Base-by-base conservation (phyloP, 352 stramenopile genomes). In the Phytophthora pini region DNA sequence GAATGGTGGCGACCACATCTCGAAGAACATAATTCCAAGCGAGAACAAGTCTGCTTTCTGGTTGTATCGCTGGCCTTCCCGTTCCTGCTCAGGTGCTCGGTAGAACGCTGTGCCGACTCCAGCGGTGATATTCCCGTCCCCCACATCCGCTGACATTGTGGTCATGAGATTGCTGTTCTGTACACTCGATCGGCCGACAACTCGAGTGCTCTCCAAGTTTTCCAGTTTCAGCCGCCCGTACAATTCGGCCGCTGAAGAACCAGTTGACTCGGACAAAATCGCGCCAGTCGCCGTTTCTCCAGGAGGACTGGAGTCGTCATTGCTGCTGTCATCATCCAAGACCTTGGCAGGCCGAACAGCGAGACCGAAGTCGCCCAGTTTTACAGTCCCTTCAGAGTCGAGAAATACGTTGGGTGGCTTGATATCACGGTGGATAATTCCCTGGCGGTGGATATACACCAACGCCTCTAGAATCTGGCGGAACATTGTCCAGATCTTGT, bases 21-120 rank as follows among this genome's bases (percentile, higher is more conserved):
- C 97, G 59, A 98, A 99, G 52, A 98, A 90, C 26, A 98, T 64
- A 41, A 99, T 93, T 7, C 97, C 97, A 7, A 99, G 76, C 7
- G 90, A 98, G 64, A 97, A 99, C 72, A 99, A 97, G 62, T 99
- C 97, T 3, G 87, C 90, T 51, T 95, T 95, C 46, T 94, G 94
- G 72, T 93, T 98, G 82, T 88, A 97, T 4, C 79, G 79, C 68
- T 93, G 82, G 15, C 88, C 83, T 68, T 94, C 78, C 61, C 82
- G 84, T 72, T 98, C 93, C 61, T 98, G 94, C 61, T 99, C 97
- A 3, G 96, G 94, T 10, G 97, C 95, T 24, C 95, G 88, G 70
- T 99, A 99, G 53, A 98, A 97, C 7, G 94, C 88, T 6, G 97
- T 99, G 1, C 96, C 96, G 11, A 98, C 96, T 34, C 97, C 97